Base-by-base conservation (phyloP, 495 filamentous ascomycete genomes). In the Aspergillus haitiensis region DNA sequence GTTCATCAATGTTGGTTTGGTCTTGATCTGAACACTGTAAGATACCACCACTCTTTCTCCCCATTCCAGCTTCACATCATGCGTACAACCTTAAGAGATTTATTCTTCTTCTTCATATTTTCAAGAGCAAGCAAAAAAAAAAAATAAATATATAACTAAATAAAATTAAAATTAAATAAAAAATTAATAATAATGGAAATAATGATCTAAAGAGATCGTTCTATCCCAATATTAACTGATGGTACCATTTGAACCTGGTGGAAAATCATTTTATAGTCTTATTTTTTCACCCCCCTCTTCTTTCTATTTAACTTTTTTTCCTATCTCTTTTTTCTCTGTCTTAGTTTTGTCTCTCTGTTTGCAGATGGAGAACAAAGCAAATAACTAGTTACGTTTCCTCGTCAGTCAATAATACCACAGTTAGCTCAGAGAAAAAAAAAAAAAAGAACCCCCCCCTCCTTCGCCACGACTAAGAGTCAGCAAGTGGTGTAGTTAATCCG, bases 401-500 rank as follows among this genome's bases (percentile, higher is more conserved):
- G 21, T 27, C 21, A 27, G 3, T 27, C 21, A 27, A 27, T 27
- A 27, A 27, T 27, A 27, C 21, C 21, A 27, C 21, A 27, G 21
- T 42, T 42, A 13, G 39, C 37, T 13, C 37, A 13, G 8, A 9
- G 0, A 42, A 42, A 15, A 42, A 47, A 47, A 47, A 47, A 47
- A 18, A 47, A 10, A 10, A 13, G 2, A 10, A 9, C 37, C 1
- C 49, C 33, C 59, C 55, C 54, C 62, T 60, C 63, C 60, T 63
- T 63, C 36, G 58, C 51, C 64, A 64, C 48, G 15, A 36, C 34
- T 51, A 0, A 21, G 44, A 47, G 9, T 7, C 9, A 55, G 15
- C 12, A 42, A 42, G 21, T 27, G 21, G 21, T 27, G 21, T 27
- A 27, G 21, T 27, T 42, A 8, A 47, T 47, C 44, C 9, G 44